Evolutionary conservation across 2,329 filamentous ascomycete species (phyloP).

Genomic region (Tolypocladium tropicale): DNA sequence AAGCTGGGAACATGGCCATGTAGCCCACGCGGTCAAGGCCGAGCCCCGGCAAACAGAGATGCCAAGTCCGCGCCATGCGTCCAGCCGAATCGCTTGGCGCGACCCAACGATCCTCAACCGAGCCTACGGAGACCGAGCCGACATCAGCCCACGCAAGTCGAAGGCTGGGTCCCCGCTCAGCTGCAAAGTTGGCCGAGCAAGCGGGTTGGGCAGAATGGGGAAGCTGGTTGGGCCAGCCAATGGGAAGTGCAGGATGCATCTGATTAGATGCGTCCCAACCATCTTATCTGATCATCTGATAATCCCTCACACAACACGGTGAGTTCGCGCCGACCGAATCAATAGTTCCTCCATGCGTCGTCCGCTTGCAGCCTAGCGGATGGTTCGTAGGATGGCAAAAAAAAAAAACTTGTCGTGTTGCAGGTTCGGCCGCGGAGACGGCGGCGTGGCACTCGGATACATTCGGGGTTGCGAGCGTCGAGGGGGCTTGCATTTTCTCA

Average conservation of each 20-base stretch:
- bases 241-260: constrained; percentile 9
- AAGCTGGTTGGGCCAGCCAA: constrained; percentile 8
- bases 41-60: neutral
- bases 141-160: neutral
- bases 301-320: neutral
- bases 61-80: neutral
- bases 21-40: neutral
- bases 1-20: neutral
- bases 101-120: neutral
- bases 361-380: neutral
- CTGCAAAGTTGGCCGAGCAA: neutral
- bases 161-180: neutral
- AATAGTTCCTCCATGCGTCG: neutral
- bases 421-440: neutral
- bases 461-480: neutral
- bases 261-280: constrained; percentile 13
- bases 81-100: neutral
- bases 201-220: neutral
- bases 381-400: neutral
- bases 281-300: constrained; percentile 12
- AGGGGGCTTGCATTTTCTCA: neutral
- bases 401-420: too few species aligned
- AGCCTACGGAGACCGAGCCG: neutral
- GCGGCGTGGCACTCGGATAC: neutral
- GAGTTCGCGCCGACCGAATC: neutral